Conservation (phyloP, 2,329 filamentous ascomycete species). For the Endothia cerciana region DNA sequence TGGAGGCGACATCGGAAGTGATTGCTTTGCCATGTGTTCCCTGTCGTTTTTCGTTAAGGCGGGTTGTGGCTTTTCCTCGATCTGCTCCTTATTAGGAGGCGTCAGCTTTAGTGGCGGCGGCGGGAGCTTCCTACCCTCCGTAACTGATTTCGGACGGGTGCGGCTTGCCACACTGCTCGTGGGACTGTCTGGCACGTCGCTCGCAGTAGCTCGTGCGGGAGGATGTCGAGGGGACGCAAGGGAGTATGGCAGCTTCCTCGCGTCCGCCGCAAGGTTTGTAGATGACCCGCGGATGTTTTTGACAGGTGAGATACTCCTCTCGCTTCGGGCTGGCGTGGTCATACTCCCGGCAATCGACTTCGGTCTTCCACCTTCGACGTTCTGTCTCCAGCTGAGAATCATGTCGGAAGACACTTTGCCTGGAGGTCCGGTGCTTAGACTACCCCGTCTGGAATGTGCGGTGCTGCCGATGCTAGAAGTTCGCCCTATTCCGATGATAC, state of each 20-base stretch:
- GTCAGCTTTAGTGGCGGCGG: conserved; percentile 17
- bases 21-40: conserved; percentile 30
- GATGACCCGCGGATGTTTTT: conserved; percentile 46
- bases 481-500: conserved; percentile 57
- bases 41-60: conserved; percentile 21
- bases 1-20: conserved; percentile 46
- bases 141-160: conserved; percentile 12
- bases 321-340: conserved; percentile 48
- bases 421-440: conserved; percentile 46
- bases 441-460: conserved; percentile 53
- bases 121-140: neutral
- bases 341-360: conserved; percentile 39
- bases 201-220: conserved; percentile 11
- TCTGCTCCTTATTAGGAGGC: conserved; percentile 23
- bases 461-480: conserved; percentile 60
- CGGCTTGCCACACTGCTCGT: conserved; percentile 31
- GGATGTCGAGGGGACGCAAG: conserved; percentile 34
- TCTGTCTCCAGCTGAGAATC: conserved; percentile 87
- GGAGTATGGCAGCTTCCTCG: conserved; percentile 49
- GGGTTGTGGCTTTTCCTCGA: conserved; percentile 32
- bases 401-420: conserved; percentile 63
- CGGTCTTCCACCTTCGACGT: conserved; percentile 51
- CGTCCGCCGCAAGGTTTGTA: conserved; percentile 50
- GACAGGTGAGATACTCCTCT: conserved; percentile 60
- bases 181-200: conserved; percentile 22